phyloP scores from a whole-genome alignment of 176 grass and related monocot genomes.

The Juncus effusus region DNA sequence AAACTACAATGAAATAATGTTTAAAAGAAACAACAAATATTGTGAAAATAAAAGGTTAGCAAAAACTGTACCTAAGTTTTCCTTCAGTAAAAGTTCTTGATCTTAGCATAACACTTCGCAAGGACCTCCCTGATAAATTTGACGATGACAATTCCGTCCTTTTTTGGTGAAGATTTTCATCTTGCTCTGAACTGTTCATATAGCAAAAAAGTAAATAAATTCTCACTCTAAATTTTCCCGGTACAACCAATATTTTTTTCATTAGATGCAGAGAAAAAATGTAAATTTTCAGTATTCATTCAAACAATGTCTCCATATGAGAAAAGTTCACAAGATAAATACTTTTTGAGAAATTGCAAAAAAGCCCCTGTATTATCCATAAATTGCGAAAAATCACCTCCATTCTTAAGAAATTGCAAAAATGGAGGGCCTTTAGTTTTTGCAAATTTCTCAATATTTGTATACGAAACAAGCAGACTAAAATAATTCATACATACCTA shows the following conservation, averaged over 20 bases:
- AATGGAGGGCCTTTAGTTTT: constrained; percentile 11
- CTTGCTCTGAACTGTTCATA: constrained; percentile 53
- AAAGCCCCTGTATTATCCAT: too few species aligned
- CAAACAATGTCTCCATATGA: too few species aligned
- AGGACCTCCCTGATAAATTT: constrained; percentile 66
- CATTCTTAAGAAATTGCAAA: constrained; percentile 15
- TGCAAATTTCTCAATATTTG: neutral
- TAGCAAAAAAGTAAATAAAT: constrained; percentile 14
- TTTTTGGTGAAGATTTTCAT: constrained; percentile 67
- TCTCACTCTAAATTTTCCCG: neutral
- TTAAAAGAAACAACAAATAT: constrained; percentile 21
- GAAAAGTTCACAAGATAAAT: neutral
- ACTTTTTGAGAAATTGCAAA: neutral
- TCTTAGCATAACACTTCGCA: constrained; percentile 73
- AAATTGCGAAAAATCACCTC: neutral
- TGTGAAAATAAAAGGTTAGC: constrained; percentile 29
- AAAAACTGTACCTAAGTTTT: constrained; percentile 66
- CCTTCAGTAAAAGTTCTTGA: constrained; percentile 95
- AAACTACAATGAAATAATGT: constrained; percentile 22
- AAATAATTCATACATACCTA: constrained; percentile 52
- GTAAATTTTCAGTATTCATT: too few species aligned
- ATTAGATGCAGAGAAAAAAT: too few species aligned
- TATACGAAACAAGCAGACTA: constrained; percentile 4
- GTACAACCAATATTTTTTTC: too few species aligned
- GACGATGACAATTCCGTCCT: constrained; percentile 86